Evolutionary conservation across 179 eudicot species (phyloP).

Genomic region (Pouteria campechiana): DNA sequence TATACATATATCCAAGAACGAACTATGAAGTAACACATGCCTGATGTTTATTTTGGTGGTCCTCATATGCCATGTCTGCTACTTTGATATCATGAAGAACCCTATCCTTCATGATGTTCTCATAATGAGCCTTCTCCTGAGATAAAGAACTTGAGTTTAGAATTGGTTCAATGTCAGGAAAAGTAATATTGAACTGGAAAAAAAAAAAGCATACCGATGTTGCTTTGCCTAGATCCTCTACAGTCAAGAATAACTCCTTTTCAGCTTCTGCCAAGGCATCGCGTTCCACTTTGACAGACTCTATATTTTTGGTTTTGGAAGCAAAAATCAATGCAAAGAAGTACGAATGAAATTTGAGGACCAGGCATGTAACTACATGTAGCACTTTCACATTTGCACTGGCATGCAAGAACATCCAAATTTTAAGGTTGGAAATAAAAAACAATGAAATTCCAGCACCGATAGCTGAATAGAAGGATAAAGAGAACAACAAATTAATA

Average conservation of each 20-base stretch:
- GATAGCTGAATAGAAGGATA: background rate
- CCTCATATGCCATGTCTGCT: conserved; percentile 40
- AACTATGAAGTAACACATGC: too few relatives aligned
- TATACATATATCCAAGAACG: too few relatives aligned
- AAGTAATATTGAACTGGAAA: background rate
- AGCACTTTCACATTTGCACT: too few relatives aligned
- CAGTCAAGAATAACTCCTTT: conserved; percentile 33
- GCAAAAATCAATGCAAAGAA: conserved; percentile 1
- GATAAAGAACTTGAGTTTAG: conserved; percentile 4
- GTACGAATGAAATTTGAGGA: background rate
- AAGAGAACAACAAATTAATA: background rate
- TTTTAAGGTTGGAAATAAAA: too few relatives aligned
- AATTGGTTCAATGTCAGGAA: background rate
- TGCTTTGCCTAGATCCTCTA: conserved; percentile 30
- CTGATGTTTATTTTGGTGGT: conserved; percentile 51
- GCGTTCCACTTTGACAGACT: conserved; percentile 64
- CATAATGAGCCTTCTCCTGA: conserved; percentile 69
- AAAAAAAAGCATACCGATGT: conserved; percentile 29
- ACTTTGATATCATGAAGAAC: conserved; percentile 42
- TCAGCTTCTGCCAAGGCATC: conserved; percentile 55
- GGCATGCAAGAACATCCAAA: too few relatives aligned
- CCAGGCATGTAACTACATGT: too few relatives aligned
- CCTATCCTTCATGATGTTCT: conserved; percentile 29
- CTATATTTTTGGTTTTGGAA: conserved; percentile 23
- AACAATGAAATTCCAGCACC: too few relatives aligned